phyloP scores from a whole-genome alignment of 1,284 basidiomycete genomes.

The Ganoderma sp. region DNA sequence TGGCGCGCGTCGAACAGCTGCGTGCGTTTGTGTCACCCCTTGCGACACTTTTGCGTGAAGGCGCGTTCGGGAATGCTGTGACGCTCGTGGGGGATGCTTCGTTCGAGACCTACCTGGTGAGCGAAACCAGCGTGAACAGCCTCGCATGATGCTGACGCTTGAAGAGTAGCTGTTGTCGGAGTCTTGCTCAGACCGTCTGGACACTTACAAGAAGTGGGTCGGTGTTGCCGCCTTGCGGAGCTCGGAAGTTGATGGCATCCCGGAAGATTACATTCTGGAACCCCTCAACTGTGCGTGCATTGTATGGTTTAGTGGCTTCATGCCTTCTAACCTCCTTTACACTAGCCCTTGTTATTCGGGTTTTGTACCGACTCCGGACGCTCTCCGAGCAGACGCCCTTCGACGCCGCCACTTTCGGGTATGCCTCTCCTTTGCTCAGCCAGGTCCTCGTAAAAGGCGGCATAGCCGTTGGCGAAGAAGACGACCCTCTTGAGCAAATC shows the following conservation, averaged over 20 bases:
- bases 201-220: slow-evolving; percentile 70
- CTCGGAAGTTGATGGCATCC: slow-evolving; percentile 68
- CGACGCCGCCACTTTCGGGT: slow-evolving; percentile 85
- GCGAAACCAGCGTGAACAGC: slow-evolving; percentile 35
- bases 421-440: slow-evolving; percentile 80
- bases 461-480: slow-evolving; percentile 64
- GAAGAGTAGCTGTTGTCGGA: slow-evolving; percentile 61
- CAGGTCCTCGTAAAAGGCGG: slow-evolving; percentile 77
- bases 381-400: slow-evolving; percentile 85
- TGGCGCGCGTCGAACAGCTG: slow-evolving; percentile 64
- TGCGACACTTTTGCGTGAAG: slow-evolving; percentile 66
- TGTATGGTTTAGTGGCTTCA: not conserved
- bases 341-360: slow-evolving; percentile 79
- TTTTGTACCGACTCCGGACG: slow-evolving; percentile 87
- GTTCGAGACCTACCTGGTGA: slow-evolving; percentile 81
- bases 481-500: slow-evolving; percentile 88
- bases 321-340: slow-evolving; percentile 1
- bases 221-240: slow-evolving; percentile 83
- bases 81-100: slow-evolving; percentile 63
- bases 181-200: slow-evolving; percentile 74
- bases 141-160: not conserved
- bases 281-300: slow-evolving; percentile 60
- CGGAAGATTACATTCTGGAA: slow-evolving; percentile 77
- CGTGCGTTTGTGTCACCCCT: slow-evolving; percentile 62
- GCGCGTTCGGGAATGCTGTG: slow-evolving; percentile 64